Base-by-base conservation (phyloP, 1,139 yeast species). In the Saccharomyces hybrid region DNA sequence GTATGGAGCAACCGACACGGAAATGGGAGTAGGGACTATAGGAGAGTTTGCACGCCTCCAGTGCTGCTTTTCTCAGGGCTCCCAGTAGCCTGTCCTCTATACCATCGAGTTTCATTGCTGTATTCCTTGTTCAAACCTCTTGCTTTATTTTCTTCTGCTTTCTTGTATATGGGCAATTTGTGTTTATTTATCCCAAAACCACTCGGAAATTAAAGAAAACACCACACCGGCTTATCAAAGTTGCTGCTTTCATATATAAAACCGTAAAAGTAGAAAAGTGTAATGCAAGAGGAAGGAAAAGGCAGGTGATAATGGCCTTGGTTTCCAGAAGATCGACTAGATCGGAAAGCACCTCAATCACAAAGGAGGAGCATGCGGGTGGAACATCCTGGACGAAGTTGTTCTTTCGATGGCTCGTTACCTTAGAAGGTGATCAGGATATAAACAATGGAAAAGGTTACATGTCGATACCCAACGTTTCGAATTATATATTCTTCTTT, bases 21-120 rank as follows among this genome's bases (percentile, higher is more conserved):
- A 88, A 90, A 50, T 86, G 81, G 42, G 97, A 88, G 70, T 89
- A 89, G 2, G 97, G 97, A 16, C 86, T 78, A 69, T 89, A 88
- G 0, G 95, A 80, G 16, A 74, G 64, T 1, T 73, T 68, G 53
- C 80, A 76, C 1, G 88, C 88, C 5, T 38, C 9, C 3, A 38
- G 44, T 38, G 44, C 44, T 4, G 44, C 44, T 4, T 14, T 11
- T 20, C 9, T 38, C 3, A 38, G 13, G 7, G 13, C 44, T 9
- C 9, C 44, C n/a, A 38, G 44, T 38, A 7, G 44, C 9, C 44
- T 38, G 25, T 38, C 44, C 11, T 16, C 20, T n/a, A n/a, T n/a
- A n/a, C n/a, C n/a, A n/a, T n/a, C n/a, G n/a, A n/a, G n/a, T n/a
- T n/a, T n/a, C n/a, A n/a, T n/a, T n/a, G n/a, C n/a, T n/a, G n/a